Base-by-base conservation (phyloP, 805 yeast genomes). In the Candida anglica region DNA sequence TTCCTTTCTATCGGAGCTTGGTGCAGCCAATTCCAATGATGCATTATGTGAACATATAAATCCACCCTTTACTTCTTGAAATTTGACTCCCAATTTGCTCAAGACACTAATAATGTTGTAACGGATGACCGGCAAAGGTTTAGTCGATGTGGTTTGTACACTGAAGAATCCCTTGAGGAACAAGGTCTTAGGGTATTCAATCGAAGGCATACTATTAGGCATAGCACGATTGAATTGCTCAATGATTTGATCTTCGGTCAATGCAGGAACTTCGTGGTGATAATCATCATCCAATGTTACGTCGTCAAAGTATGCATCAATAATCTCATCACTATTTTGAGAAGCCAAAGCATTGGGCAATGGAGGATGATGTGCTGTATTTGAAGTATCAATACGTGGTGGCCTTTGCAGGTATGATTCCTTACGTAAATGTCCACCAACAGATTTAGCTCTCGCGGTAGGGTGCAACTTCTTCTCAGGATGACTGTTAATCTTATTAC, bases 61-160 rank as follows among this genome's bases (percentile, higher is more conserved):
- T 0, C 97, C 98, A 38, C 98, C 97, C 51, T 83, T 83, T 15
- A 89, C 95, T 60, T 89, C 98, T 41, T 81, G 83, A 56, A 74
- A 89, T 39, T 79, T 77, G 31, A 91, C 93, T 18, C 86, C 87
- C 52, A 86, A 68, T 42, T 77, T 77, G 14, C 78, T 79, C 53
- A 89, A 70, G 1, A 84, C 91, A 15, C 78, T 73, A 19, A 89
- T 84, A 26, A 89, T 79, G 53, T 85, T 89, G 51, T 84, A 79
- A 36, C 97, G 75, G 37, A 89, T 88, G 42, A 86, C 84, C 9
- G 95, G 89, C 36, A 91, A 69, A 14, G 96, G 93, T 49, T 87
- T 87, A 3, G 96, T 86, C 2, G 96, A 87, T 0, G 98, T 89
- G 1, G 95, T 86, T 61, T 89, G 96, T 31, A 89, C 97, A 39